Evolutionary conservation across 2,329 filamentous ascomycete genomes (phyloP).

Genomic region (Fusarium xylarioides): DNA sequence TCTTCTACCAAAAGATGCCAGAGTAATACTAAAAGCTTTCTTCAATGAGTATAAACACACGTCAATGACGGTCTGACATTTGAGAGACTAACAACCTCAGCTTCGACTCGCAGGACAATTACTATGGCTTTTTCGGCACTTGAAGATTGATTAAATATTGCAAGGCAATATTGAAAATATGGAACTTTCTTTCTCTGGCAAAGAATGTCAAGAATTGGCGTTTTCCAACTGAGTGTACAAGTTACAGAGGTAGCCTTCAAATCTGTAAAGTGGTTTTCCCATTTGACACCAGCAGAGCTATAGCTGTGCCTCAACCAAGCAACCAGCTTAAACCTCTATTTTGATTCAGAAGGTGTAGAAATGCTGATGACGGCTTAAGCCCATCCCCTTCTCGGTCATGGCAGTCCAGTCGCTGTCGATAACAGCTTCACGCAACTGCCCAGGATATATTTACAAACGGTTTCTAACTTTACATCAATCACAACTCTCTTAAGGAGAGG

Average conservation of each 20-base stretch:
- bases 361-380: not conserved
- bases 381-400: not conserved
- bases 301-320: not conserved
- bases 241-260: too few species aligned
- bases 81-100: not conserved
- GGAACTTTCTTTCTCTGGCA: not conserved
- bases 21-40: not conserved
- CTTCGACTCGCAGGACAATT: not conserved
- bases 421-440: too few species aligned
- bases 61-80: not conserved
- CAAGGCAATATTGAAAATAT: too few species aligned
- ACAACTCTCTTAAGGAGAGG: not conserved
- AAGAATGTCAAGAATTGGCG: not conserved
- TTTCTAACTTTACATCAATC: not conserved
- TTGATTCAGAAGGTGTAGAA: not conserved
- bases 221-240: not conserved
- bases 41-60: not conserved
- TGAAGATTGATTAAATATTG: too few species aligned
- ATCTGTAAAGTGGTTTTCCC: too few species aligned
- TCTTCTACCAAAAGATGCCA: not conserved
- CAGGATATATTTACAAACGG: too few species aligned
- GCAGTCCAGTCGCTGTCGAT: not conserved
- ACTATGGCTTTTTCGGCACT: too few species aligned
- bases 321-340: accelerated
- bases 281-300: too few species aligned